Base-by-base conservation (phyloP, 495 filamentous ascomycete genomes). In the Glonium stellatum region DNA sequence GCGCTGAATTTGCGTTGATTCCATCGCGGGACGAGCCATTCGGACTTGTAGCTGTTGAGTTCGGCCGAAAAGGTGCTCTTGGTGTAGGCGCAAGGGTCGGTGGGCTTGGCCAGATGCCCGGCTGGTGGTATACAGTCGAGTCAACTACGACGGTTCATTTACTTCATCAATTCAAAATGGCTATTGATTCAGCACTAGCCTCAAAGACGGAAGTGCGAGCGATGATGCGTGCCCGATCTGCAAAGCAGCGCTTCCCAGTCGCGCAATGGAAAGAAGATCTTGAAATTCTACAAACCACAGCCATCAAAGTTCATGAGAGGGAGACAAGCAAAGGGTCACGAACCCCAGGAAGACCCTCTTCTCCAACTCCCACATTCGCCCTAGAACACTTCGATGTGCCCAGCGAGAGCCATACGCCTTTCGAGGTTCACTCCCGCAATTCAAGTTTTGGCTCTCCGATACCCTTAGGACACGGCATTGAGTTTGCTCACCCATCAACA, bases 21-120 rank as follows among this genome's bases (percentile, higher is more conserved):
- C 87, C 87, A 5, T 88, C 85, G 18, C 82, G 87, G 58, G 87
- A 91, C 61, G 87, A 91, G 69, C 87, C 87, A 0, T 91, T 91
- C 62, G 87, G 87, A 31, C 72, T 91, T n/a, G 87, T 90, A 3
- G 87, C 87, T 34, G 87, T 90, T 47, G 87, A 90, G 67, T 90
- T 90, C 63, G 87, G 87, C 25, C 78, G 87, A 23, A 89, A 90
- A 69, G 87, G 87, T 44, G 87, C 87, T 13, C 76, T 90, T 15
- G 86, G 87, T 54, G 85, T 90, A 55, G 87, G 87, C 21, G 83
- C 85, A 36, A 75, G 80, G 18, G 80, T 83, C 31, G 48, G 48
- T 15, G 48, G 86, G 71, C 76, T 90, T 34, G 87, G 87, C 1
- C 84, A 88, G 62, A 89, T 89, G 86, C 87, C 87, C n/a, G 87